Evolutionary conservation across 2,329 filamentous ascomycete genomes (phyloP).

Genomic region (Hypoxylon sp.): DNA sequence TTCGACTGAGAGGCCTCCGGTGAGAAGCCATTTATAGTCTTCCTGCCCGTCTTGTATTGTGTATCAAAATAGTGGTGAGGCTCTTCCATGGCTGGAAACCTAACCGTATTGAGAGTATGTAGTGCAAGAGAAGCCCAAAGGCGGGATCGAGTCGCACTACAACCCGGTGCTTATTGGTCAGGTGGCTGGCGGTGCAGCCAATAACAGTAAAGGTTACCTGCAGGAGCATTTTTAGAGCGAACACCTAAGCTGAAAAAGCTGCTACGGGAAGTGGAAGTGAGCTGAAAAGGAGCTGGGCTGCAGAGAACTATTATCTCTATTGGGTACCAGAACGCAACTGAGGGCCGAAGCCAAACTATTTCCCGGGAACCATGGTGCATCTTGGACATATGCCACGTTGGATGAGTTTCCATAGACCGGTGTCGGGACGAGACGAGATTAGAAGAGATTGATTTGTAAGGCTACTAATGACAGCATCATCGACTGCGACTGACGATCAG

Average conservation of each 20-base stretch:
- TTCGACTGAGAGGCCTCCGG: constrained; percentile 35
- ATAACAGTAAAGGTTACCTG: constrained; percentile 47
- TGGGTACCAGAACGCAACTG: constrained; percentile 38
- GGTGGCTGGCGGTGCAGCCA: constrained; percentile 38
- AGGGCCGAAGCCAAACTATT: constrained; percentile 20
- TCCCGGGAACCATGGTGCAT: constrained; percentile 24
- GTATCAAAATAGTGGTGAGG: constrained; percentile 14
- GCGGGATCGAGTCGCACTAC: constrained; percentile 41
- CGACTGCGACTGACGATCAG: constrained; percentile 20
- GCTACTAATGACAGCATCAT: constrained; percentile 3
- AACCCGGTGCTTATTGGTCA: constrained; percentile 42
- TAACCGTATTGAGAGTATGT: constrained; percentile 21
- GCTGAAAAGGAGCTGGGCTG: constrained; percentile 48
- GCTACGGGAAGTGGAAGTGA: constrained; percentile 38
- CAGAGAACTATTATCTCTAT: constrained; percentile 48
- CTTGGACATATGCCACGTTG: constrained; percentile 19
- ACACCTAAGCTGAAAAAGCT: constrained; percentile 46
- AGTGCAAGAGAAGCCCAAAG: constrained; percentile 41
- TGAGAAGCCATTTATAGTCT: constrained; percentile 29
- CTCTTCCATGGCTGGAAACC: constrained; percentile 22
- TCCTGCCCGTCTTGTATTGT: constrained; percentile 29
- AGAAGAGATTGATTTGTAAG: constrained; percentile 8
- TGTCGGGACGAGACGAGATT: constrained; percentile 6
- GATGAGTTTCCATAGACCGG: constrained; percentile 11
- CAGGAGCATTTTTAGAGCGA: constrained; percentile 42